phyloP scores from a whole-genome alignment of 2,329 filamentous ascomycete species.

The Biscogniauxia sp. region DNA sequence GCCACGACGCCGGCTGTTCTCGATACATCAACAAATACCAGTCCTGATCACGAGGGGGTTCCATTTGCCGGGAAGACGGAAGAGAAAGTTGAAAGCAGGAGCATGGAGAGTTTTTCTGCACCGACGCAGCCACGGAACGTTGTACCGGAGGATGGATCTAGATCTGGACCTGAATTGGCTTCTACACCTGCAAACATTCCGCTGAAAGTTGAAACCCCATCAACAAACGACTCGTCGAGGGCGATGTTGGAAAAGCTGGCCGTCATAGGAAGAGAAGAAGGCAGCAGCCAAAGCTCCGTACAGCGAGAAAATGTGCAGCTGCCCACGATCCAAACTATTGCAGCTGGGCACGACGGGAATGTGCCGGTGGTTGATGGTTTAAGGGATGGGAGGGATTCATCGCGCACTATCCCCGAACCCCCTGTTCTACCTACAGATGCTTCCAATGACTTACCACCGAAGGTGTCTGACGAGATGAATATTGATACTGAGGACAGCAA shows the following conservation, averaged over 20 bases:
- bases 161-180: neutral
- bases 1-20: slow-evolving; percentile 69
- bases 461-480: neutral
- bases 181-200: neutral
- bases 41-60: slow-evolving; percentile 65
- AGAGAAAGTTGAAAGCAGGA: slow-evolving; percentile 33
- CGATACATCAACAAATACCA: slow-evolving; percentile 70
- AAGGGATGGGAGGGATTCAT: neutral
- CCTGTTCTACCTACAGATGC: slow-evolving; percentile 2
- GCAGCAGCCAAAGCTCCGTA: neutral
- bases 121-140: slow-evolving; percentile 6
- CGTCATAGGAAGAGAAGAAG: slow-evolving; percentile 1
- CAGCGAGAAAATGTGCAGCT: slow-evolving; percentile 3
- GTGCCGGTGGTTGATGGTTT: neutral
- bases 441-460: neutral
- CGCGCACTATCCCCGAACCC: too few species aligned
- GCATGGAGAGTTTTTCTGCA: slow-evolving; percentile 23
- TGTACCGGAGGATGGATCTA: slow-evolving; percentile 8
- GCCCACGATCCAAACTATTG: neutral
- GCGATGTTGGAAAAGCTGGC: neutral
- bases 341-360: neutral
- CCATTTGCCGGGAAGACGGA: slow-evolving; percentile 51
- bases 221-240: neutral
- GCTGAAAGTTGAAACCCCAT: neutral
- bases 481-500: neutral